A percentile compares a stretch with the other conserved stretches of the same genome.
phyloP scores from a whole-genome alignment of 768 basidiomycete genomes.

The Lactarius sanguifluus region DNA sequence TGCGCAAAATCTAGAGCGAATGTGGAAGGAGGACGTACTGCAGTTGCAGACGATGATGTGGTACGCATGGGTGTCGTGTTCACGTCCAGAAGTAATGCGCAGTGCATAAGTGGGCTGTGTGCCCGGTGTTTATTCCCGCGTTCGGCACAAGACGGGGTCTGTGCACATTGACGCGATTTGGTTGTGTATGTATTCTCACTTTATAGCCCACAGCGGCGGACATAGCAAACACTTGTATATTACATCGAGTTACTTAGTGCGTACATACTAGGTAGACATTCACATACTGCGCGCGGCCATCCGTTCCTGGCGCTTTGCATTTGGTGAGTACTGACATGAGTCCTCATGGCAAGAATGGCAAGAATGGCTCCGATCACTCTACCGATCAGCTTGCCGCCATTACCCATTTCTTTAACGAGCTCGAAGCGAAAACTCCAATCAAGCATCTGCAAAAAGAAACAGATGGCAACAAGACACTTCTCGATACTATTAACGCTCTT shows the following conservation, averaged over 20 bases:
- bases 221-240: constrained; percentile 22
- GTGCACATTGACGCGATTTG: constrained; percentile 6
- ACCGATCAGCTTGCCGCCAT: constrained; percentile 18
- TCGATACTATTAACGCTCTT: constrained; percentile 27
- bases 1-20: constrained; percentile 79
- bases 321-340: constrained; percentile 1
- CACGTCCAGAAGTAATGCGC: constrained; percentile 30
- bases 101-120: constrained; percentile 3
- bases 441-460: constrained; percentile 11
- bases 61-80: constrained; percentile 84
- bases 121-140: constrained; percentile 8
- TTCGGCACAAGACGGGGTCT: constrained; percentile 12
- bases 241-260: constrained; percentile 13
- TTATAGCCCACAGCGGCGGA: constrained; percentile 13
- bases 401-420: constrained; percentile 14
- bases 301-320: not conserved
- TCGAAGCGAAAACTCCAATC: constrained; percentile 13
- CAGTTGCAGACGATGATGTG: constrained; percentile 91
- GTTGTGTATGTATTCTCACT: constrained; percentile 27
- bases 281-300: not conserved
- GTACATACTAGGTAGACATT: constrained; percentile 10
- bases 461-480: constrained; percentile 21
- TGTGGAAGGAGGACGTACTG: constrained; percentile 93
- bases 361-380: not conserved
- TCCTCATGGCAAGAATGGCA: not conserved